Conservation (phyloP, 2,329 filamentous ascomycete species). For the Geoglossum cookeanum region DNA sequence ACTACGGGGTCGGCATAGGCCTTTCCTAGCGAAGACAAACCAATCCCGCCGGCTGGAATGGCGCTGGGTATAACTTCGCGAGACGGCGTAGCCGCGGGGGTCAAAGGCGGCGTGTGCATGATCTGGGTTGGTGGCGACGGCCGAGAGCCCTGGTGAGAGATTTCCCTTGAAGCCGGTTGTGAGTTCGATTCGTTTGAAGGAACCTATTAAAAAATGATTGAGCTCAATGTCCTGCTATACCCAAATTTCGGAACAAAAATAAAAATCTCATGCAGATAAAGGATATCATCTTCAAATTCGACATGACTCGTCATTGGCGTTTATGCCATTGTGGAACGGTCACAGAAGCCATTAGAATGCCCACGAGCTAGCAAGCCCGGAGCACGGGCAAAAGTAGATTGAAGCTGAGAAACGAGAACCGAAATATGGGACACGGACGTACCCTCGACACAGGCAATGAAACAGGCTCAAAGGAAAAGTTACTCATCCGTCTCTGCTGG, state of each 20-base stretch:
- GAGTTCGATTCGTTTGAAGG: slow-evolving; percentile 39
- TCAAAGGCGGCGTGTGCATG: slow-evolving; percentile 76
- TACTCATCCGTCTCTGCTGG: slow-evolving; percentile 66
- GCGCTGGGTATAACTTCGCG: slow-evolving; percentile 25
- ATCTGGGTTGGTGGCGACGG: slow-evolving; percentile 48
- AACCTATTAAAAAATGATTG: slow-evolving; percentile 14
- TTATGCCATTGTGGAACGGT: not conserved
- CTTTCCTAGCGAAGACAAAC: slow-evolving; percentile 23
- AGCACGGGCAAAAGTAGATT: not conserved
- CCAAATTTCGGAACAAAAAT: not conserved
- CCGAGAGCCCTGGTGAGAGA: slow-evolving; percentile 24
- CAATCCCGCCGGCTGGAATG: not conserved
- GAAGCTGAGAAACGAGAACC: not conserved
- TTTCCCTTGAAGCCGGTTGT: slow-evolving; percentile 31
- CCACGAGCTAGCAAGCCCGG: not conserved
- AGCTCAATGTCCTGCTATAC: not conserved
- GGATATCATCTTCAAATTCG: too few relatives aligned
- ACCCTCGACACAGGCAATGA: slow-evolving; percentile 73
- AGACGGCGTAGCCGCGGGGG: slow-evolving; percentile 57
- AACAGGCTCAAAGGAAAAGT: slow-evolving; percentile 77
- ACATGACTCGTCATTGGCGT: not conserved
- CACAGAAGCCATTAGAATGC: not conserved
- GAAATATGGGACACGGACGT: slow-evolving; percentile 22
- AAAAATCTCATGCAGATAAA: not conserved
- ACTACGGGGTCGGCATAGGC: slow-evolving; percentile 26